Conservation (phyloP, 768 basidiomycete species). For the Phylloporus rhodoxanthus region DNA sequence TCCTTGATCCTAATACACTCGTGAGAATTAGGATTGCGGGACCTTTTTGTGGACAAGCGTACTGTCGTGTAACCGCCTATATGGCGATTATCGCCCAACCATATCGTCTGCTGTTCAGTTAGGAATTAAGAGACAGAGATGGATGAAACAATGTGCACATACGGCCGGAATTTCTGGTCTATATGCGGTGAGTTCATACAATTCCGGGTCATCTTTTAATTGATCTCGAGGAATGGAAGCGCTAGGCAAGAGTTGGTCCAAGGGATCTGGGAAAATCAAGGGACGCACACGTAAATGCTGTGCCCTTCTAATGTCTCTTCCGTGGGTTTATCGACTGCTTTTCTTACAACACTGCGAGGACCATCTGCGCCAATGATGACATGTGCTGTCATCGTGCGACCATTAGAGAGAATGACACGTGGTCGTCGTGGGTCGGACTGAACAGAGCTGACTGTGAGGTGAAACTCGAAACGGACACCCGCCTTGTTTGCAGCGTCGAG, state of each 20-base stretch:
- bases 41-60: constrained; percentile 3
- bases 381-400: constrained; percentile 45
- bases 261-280: constrained; percentile 5
- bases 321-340: constrained; percentile 32
- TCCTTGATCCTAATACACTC: constrained; percentile 29
- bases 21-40: neutral
- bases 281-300: constrained; percentile 43
- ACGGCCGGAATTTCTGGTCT: constrained; percentile 21
- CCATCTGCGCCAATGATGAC: constrained; percentile 63
- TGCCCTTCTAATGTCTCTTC: constrained; percentile 25
- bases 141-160: neutral
- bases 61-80: constrained; percentile 20
- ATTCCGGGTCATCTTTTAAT: constrained; percentile 41
- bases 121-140: neutral
- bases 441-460: constrained; percentile 34
- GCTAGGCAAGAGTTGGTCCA: constrained; percentile 22
- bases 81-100: constrained; percentile 26
- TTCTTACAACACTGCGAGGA: constrained; percentile 38
- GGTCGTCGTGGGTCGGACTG: constrained; percentile 25
- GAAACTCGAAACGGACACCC: constrained; percentile 48
- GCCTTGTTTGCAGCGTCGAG: constrained; percentile 41
- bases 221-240: constrained; percentile 38
- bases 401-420: constrained; percentile 35
- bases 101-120: constrained; percentile 20
- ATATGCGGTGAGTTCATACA: constrained; percentile 29